Evolutionary conservation across 225 moss, liverwort and hornwort genomes (phyloP).

Genomic region (Bryoerythrophyllum caledonicum): DNA sequence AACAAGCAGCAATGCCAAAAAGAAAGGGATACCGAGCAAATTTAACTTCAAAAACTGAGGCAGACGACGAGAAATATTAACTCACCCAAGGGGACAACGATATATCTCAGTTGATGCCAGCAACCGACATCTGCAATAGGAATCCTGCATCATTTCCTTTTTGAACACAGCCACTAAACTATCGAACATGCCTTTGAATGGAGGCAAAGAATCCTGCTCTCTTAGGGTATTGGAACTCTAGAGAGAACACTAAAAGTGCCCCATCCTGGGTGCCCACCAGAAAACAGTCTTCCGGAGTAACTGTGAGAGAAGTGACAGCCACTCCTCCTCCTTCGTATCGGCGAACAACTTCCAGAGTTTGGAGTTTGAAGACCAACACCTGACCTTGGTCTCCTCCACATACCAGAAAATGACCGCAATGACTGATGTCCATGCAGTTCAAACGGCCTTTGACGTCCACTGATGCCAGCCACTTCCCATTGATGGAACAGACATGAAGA

Average conservation of each 20-base stretch:
- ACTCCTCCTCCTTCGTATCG: conserved; percentile 65
- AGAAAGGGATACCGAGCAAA: not conserved
- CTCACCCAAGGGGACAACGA: conserved; percentile 30
- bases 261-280: conserved; percentile 76
- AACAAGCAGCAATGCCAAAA: not conserved
- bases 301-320: conserved; percentile 64
- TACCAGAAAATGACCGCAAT: conserved; percentile 74
- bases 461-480: conserved; percentile 70
- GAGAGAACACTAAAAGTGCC: conserved; percentile 62
- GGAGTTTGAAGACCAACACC: conserved; percentile 64
- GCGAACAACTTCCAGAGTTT: conserved; percentile 67
- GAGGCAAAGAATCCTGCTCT: conserved; percentile 58
- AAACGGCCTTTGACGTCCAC: conserved; percentile 66
- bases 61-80: conserved; percentile 6
- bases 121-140: conserved; percentile 29
- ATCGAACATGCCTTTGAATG: conserved; percentile 60
- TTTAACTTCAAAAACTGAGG: not conserved
- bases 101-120: conserved; percentile 32
- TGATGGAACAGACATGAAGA: conserved; percentile 70
- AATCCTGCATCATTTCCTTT: conserved; percentile 2
- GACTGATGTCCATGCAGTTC: conserved; percentile 80
- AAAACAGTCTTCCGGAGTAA: conserved; percentile 83
- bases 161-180: conserved; percentile 21
- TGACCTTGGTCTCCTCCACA: conserved; percentile 82
- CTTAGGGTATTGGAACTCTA: conserved; percentile 66